Base-by-base conservation (phyloP, 1,284 basidiomycete genomes). In the Leccinum insolens region DNA sequence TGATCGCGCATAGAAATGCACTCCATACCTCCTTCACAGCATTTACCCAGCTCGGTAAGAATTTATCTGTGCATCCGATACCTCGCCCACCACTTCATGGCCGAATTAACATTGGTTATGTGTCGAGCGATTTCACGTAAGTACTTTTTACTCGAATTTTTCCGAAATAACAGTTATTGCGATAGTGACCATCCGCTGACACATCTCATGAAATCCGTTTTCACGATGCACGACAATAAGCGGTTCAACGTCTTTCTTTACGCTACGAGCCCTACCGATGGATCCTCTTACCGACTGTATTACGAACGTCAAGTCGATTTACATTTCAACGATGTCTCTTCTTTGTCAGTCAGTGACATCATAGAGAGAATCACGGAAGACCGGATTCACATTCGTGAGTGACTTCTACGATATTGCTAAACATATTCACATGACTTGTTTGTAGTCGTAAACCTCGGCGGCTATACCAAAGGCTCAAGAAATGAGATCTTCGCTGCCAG, bases 401-500 rank as follows among this genome's bases (percentile, higher is more conserved):
- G 6, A 58, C 41, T 20, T 55, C 20, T 39, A 20, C 20, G 7
- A 44, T 34, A 37, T 60, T 67, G 9, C 60, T 34, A 41, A 64
- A 68, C 63, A 59, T 49, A 28, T 63, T 6, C 64, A 4, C 41
- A 61, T 62, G 15, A 72, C 61, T 39, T 34, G 2, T 52, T 41
- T 61, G 44, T 77, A 82, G 82, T 89, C 22, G 79, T 88, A 68
- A 87, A 88, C 69, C 76, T 88, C 4, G 88, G 87, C 22, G 88
- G 88, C 4, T 89, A 89, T 71, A 89, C 88, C n/a, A 89, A 88
- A 74, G 88, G 87, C 11, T 85, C 88, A 3, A 78, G 83, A 63
- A 90, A 89, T 71, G 88, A 89, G 69, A 81, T 89, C 14, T 89
- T 89, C 68, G 88, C 88, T 8, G 84, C 84, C 1, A 79, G 88